These are phyloP conservation scores for Phytophthora niederhauseri DNA, from an alignment of 352 stramenopile species.

Conservation along the genomic window DNA sequence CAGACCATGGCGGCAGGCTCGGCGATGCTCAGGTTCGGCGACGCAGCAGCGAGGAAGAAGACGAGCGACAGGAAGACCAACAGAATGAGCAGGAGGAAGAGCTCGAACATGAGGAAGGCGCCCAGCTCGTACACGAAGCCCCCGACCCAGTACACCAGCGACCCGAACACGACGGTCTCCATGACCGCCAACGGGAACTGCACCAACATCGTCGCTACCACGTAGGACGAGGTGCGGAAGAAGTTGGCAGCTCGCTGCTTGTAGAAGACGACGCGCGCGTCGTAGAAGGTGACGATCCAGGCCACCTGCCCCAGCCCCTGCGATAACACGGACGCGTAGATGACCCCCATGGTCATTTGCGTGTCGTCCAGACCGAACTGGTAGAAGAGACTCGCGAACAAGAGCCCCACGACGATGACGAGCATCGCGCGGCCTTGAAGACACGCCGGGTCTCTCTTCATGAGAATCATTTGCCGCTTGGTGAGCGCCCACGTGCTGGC, in stretches of 20 bases:
- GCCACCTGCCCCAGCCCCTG: conserved; percentile 53
- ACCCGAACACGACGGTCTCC: conserved; percentile 69
- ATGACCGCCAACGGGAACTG: conserved; percentile 34
- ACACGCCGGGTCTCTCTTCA: conserved; percentile 13
- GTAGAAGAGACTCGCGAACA: conserved; percentile 33
- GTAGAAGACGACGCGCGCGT: conserved; percentile 55
- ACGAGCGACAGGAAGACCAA: conserved; percentile 11
- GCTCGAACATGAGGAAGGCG: conserved; percentile 14
- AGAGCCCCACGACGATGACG: conserved; percentile 20
- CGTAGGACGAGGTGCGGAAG: conserved; percentile 14
- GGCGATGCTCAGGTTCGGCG: conserved; percentile 35
- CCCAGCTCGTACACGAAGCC: conserved; percentile 40
- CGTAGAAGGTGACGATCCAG: conserved; percentile 60
- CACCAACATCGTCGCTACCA: conserved; percentile 32
- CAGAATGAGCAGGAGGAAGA: conserved; percentile 13
- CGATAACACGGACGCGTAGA: conserved; percentile 71
- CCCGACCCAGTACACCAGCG: conserved; percentile 75
- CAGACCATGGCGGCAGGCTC: conserved; percentile 38
- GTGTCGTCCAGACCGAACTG: conserved; percentile 15
- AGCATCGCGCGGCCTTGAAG: conserved; percentile 15
- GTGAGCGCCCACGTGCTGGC: conserved; percentile 34
- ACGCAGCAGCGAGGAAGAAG: conserved; percentile 29
- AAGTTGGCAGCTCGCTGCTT: conserved; percentile 70
- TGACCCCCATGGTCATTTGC: conserved; percentile 49
- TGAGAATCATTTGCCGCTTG: conserved; percentile 51